These are phyloP conservation scores for Bombardia bombarda DNA, from an alignment of 495 filamentous ascomycete species.

Conservation along the genomic window DNA sequence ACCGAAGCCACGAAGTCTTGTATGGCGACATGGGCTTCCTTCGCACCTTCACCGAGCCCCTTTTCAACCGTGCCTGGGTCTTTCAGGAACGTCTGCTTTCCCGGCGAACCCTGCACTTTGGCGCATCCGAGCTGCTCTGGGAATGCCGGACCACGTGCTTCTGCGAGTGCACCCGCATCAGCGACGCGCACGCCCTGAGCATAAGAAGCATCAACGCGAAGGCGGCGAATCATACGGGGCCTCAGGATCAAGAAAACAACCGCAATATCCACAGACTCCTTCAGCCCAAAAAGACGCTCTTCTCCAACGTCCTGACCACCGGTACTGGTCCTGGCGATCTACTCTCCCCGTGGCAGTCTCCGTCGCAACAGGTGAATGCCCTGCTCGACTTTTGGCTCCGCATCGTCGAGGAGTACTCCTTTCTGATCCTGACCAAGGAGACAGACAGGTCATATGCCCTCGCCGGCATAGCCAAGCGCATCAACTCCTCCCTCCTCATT, in stretches of 20 bases:
- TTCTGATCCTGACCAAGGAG: conserved; percentile 6
- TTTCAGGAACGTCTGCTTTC: conserved; percentile 28
- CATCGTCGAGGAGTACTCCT: conserved; percentile 14
- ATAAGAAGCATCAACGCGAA: conserved; percentile 3
- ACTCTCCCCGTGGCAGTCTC: too few species aligned
- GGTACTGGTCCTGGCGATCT: too few species aligned
- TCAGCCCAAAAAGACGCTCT: conserved; percentile 10
- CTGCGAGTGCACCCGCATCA: conserved; percentile 20
- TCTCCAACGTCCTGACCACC: conserved; percentile 1
- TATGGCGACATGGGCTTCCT: conserved; percentile 11
- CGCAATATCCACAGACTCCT: neutral
- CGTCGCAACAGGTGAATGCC: neutral
- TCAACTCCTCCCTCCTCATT: neutral
- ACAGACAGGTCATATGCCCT: conserved; percentile 10
- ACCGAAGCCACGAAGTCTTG: conserved; percentile 10
- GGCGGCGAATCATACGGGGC: neutral
- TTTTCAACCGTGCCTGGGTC: conserved; percentile 22
- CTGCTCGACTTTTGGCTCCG: conserved; percentile 14
- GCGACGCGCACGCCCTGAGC: conserved; percentile 6
- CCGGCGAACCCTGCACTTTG: conserved; percentile 20
- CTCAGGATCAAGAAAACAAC: neutral
- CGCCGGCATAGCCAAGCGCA: conserved; percentile 7
- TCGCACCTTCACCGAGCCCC: conserved; percentile 8
- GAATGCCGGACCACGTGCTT: conserved; percentile 19
- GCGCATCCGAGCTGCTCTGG: conserved; percentile 22